A percentile compares a stretch with the other conserved stretches of the same genome.
These are phyloP conservation scores for Podaxis sp. DNA, from an alignment of 768 basidiomycete species.

Conservation along the genomic window DNA sequence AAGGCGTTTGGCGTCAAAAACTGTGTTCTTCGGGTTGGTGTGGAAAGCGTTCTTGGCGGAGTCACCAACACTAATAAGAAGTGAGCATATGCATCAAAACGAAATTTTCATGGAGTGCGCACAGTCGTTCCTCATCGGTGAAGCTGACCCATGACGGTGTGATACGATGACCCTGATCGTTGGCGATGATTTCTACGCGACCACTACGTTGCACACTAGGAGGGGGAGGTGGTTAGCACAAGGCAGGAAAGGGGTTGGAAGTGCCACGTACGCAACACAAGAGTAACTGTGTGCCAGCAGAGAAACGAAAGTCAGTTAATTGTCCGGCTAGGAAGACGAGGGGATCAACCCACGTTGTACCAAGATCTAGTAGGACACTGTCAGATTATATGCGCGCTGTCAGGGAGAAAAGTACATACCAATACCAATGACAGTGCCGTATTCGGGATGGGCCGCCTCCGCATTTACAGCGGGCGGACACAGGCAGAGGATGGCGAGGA, in stretches of 20 bases:
- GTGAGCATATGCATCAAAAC: neutral
- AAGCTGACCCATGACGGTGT: slow-evolving; percentile 88
- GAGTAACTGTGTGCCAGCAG: slow-evolving; percentile 64
- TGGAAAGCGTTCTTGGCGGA: slow-evolving; percentile 95
- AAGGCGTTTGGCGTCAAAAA: slow-evolving; percentile 96
- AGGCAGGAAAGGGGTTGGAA: neutral
- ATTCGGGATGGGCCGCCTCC: slow-evolving; percentile 70
- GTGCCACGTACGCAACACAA: slow-evolving; percentile 80
- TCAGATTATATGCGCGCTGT: slow-evolving; percentile 9
- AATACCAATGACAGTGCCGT: slow-evolving; percentile 93
- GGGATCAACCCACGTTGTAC: slow-evolving; percentile 70
- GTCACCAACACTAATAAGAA: slow-evolving; percentile 71
- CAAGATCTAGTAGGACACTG: slow-evolving; percentile 61
- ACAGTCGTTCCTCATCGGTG: slow-evolving; percentile 77
- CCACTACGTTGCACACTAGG: slow-evolving; percentile 79
- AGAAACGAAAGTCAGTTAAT: slow-evolving; percentile 24
- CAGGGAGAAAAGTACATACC: slow-evolving; percentile 43
- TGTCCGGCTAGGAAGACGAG: neutral
- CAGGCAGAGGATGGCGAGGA: slow-evolving; percentile 73
- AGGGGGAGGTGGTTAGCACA: neutral
- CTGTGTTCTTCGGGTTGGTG: slow-evolving; percentile 89
- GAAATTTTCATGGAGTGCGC: slow-evolving; percentile 20
- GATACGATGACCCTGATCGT: slow-evolving; percentile 88
- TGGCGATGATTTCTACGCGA: slow-evolving; percentile 87
- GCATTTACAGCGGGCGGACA: slow-evolving; percentile 65